Percentiles rank a stretch among this genome's conserved stretches.
These are phyloP conservation scores for Lachnellula subtilissima DNA, from an alignment of 2,329 filamentous ascomycete species.

Conservation along the genomic window DNA sequence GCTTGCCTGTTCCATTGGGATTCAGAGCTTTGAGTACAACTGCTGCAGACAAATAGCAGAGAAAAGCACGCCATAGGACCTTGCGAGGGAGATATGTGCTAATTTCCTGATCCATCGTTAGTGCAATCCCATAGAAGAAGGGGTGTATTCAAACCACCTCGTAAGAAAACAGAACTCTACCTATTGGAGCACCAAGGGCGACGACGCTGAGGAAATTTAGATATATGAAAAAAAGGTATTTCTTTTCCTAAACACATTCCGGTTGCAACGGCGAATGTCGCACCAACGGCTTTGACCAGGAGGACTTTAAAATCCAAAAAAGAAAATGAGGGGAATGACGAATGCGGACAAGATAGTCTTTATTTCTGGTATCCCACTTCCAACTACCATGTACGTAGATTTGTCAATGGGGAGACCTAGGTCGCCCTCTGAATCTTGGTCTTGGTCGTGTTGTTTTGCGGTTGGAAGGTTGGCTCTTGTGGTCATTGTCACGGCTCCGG, in stretches of 20 bases:
- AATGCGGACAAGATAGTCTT: constrained; percentile 59
- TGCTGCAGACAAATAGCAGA: constrained; percentile 52
- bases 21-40: constrained; percentile 53
- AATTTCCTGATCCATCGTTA: constrained; percentile 41
- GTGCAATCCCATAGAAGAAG: not conserved
- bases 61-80: constrained; percentile 54
- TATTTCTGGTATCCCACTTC: constrained; percentile 57
- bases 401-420: constrained; percentile 36
- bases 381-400: constrained; percentile 54
- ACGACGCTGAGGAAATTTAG: constrained; percentile 53
- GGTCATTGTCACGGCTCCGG: constrained; percentile 44
- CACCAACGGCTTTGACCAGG: constrained; percentile 52
- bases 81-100: constrained; percentile 55
- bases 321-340: constrained; percentile 52
- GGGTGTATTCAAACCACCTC: constrained; percentile 32
- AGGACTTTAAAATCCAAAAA: constrained; percentile 53
- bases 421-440: constrained; percentile 1
- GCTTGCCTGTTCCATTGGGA: constrained; percentile 54
- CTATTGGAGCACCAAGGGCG: constrained; percentile 57
- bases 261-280: constrained; percentile 53
- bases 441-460: constrained; percentile 23
- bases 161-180: constrained; percentile 56
- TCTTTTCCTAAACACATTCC: constrained; percentile 59
- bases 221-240: constrained; percentile 58
- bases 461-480: constrained; percentile 46